Conservation (phyloP, 1,284 basidiomycete genomes). For the Ceratobasidium sp. region DNA sequence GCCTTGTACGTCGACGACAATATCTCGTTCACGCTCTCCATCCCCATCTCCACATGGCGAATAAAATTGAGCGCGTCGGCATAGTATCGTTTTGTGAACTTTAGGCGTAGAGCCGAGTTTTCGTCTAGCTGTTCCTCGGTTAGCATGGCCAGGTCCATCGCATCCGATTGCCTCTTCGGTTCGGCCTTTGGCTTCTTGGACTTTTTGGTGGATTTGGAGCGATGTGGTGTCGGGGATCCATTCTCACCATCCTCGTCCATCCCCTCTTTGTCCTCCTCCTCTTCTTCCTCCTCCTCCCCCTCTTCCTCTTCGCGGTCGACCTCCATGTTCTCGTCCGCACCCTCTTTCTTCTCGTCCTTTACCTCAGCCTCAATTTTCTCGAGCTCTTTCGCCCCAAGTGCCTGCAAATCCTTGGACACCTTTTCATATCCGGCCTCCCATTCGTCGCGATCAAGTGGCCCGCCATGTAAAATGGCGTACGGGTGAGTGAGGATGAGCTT, state of each 20-base stretch:
- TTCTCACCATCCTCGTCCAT: conserved; percentile 48
- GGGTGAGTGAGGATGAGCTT: conserved; percentile 89
- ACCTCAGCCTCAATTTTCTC: conserved; percentile 47
- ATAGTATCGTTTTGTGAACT: conserved; percentile 87
- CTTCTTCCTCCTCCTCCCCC: conserved; percentile 47
- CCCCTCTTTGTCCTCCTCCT: conserved; percentile 52
- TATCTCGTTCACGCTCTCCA: conserved; percentile 77
- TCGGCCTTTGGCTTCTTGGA: conserved; percentile 51
- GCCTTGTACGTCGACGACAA: conserved; percentile 90
- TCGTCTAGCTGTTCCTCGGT: conserved; percentile 72
- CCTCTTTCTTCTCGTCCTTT: conserved; percentile 50
- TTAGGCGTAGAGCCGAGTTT: conserved; percentile 70
- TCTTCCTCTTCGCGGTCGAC: conserved; percentile 48
- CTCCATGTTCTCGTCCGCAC: conserved; percentile 52
- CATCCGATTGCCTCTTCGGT: conserved; percentile 63
- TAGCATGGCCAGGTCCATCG: conserved; percentile 62
- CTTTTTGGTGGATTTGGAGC: too few species aligned
- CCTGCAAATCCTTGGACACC: conserved; percentile 62
- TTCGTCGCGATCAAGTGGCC: conserved; percentile 72
- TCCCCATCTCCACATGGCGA: conserved; percentile 76
- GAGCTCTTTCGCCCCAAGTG: conserved; percentile 54
- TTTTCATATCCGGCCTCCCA: conserved; percentile 76
- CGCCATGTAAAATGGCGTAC: conserved; percentile 85
- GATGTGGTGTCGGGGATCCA: not conserved
- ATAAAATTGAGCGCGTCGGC: conserved; percentile 89